A percentile compares a stretch with the other conserved stretches of the same genome.
Evolutionary conservation across 495 filamentous ascomycete genomes (phyloP).

Genomic region (Xeromyces bisporus): DNA sequence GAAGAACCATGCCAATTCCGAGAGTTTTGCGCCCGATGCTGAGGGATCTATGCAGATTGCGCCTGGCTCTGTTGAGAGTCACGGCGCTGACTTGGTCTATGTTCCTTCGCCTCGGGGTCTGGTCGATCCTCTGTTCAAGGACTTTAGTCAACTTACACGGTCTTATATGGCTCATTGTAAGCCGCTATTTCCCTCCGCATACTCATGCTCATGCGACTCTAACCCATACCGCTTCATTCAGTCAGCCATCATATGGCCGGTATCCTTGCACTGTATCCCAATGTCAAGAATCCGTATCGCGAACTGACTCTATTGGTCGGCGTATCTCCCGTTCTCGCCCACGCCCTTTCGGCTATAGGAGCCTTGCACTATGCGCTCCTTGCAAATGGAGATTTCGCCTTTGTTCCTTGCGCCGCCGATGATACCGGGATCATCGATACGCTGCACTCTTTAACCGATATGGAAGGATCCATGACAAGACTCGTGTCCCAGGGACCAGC

Average conservation of each 20-base stretch:
- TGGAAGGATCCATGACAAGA: slow-evolving; percentile 15
- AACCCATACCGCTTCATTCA: slow-evolving; percentile 1
- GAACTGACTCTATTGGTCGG: slow-evolving; percentile 23
- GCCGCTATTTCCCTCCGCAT: slow-evolving; percentile 3
- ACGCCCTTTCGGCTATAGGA: slow-evolving; percentile 23
- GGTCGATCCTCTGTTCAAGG: slow-evolving; percentile 27
- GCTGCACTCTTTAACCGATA: slow-evolving; percentile 11
- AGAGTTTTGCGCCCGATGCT: background rate
- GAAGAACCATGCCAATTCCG: background rate
- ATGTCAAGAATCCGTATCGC: slow-evolving; percentile 25
- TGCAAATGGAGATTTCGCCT: slow-evolving; percentile 18
- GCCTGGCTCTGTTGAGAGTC: background rate
- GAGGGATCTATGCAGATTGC: background rate
- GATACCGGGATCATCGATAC: slow-evolving; percentile 6
- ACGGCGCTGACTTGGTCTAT: slow-evolving; percentile 5
- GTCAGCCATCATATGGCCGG: slow-evolving; percentile 20
- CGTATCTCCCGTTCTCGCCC: slow-evolving; percentile 22
- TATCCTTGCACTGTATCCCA: slow-evolving; percentile 23
- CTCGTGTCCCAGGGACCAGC: slow-evolving; percentile 13
- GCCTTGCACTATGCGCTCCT: slow-evolving; percentile 26
- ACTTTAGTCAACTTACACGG: slow-evolving; percentile 17
- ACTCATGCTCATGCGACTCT: background rate
- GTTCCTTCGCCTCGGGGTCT: slow-evolving; percentile 18
- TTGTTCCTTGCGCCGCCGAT: slow-evolving; percentile 21
- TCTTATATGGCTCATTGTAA: slow-evolving; percentile 29